Conservation (phyloP, 768 basidiomycete genomes). For the Amanita rubescens region DNA sequence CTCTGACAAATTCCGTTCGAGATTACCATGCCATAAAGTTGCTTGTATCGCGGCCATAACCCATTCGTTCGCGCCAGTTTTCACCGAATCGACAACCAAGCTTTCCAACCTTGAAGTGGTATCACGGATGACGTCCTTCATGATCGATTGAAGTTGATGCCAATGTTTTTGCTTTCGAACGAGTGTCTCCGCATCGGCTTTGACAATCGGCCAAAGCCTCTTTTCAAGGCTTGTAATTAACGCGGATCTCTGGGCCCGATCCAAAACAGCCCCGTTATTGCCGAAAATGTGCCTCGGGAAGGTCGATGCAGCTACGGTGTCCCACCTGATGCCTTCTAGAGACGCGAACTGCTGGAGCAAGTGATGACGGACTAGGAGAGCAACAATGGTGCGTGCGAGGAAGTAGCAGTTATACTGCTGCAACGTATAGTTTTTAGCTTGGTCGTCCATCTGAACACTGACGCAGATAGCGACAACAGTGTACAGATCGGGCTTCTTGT, state of each 20-base stretch:
- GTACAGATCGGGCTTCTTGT: constrained; percentile 1
- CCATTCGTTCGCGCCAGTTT: not conserved
- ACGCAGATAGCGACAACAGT: not conserved
- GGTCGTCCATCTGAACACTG: not conserved
- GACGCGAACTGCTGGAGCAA: not conserved
- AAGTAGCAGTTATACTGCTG: constrained; percentile 5
- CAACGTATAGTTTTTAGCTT: not conserved
- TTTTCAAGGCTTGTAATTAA: not conserved
- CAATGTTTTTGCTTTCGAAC: not conserved
- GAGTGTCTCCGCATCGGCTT: not conserved
- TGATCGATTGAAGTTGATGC: not conserved
- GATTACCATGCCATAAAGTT: not conserved
- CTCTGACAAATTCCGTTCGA: not conserved
- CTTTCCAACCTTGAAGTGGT: too few species aligned
- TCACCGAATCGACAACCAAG: not conserved
- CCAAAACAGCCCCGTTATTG: not conserved
- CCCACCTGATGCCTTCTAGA: not conserved
- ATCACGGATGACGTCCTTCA: not conserved
- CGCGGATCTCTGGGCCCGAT: not conserved
- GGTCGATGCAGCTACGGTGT: not conserved
- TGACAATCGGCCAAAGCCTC: not conserved
- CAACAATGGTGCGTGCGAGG: not conserved
- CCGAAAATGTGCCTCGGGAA: not conserved
- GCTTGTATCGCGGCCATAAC: not conserved
- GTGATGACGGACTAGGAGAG: not conserved